Evolutionary conservation across 2,329 filamentous ascomycete genomes (phyloP), one percentile per base, ranked within the genome.

Genomic region (Aspergillus udagawae): DNA sequence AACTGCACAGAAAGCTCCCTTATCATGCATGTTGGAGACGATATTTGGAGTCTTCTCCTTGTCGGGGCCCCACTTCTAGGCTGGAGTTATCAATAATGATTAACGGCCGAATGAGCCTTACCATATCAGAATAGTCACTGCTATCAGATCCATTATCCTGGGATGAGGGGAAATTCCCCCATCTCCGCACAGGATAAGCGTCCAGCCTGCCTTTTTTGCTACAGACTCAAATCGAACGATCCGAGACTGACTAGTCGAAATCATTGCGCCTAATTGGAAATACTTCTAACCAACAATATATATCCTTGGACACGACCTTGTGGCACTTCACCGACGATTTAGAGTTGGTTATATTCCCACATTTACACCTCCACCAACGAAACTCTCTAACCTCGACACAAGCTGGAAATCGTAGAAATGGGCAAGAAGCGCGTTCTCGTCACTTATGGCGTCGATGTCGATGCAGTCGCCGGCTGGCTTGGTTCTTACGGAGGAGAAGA

Each of bases 401-500:
- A 14, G 12, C 29, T 32, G 9, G 12, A 28, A 28, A 10, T 47
- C 21, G 20, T 5, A 20, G 42, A 45, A 44, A 45, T 45, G 42
- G 42, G 42, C 42, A 45, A 45, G 42, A 70, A 68, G 32, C 57
- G 67, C 53, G 66, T 68, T 45, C 65, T 70, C 3, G 62, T 70
- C 28, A 64, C 63, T 1, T 69, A 69, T 41, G 69, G 69, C 6
- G 66, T 72, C 6, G 71, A 73, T 42, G 67, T 73, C 27, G 70
- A 72, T 53, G 70, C 70, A 20, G 65, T 71, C 0, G 64, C 68
- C 10, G 69, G 70, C 10, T 72, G 70, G 32, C 32, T 38, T 17
- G 32, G 32, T 38, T 38, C 32, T 38, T 38, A 38, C 1, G 32
- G 32, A 17, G 32, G 32, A 35, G 32, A 72, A 51, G 71, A 71